These are phyloP conservation scores for Vitis riparia DNA, from an alignment of 164 flowering plant species.

Conservation along the genomic window DNA sequence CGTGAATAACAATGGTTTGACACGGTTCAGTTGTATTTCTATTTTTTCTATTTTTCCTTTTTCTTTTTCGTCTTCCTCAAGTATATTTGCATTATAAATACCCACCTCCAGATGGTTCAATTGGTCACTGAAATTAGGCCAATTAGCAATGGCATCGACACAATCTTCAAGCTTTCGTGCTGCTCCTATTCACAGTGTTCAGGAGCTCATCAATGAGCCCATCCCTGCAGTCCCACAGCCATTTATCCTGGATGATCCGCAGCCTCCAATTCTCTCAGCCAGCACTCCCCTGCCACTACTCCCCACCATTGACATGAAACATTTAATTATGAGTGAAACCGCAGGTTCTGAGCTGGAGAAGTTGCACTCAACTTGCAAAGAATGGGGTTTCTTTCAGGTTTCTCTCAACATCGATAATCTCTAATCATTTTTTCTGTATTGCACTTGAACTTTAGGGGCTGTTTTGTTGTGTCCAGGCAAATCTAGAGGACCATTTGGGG, in stretches of 20 bases:
- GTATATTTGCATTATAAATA: too few relatives aligned
- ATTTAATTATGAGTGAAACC: conserved; percentile 7
- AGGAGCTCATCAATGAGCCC: conserved; percentile 24
- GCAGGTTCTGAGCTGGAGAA: conserved; percentile 25
- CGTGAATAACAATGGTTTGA: too few relatives aligned
- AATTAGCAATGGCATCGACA: conserved; percentile 2
- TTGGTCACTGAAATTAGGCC: too few relatives aligned
- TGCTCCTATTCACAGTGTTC: conserved; percentile 10
- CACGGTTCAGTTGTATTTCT: too few relatives aligned
- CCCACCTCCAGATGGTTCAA: too few relatives aligned
- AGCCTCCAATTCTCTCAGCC: background rate
- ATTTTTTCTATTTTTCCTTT: too few relatives aligned
- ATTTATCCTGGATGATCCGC: background rate
- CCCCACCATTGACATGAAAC: conserved; percentile 24
- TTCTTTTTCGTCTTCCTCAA: too few relatives aligned
- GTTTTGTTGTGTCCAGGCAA: too few relatives aligned
- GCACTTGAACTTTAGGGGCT: too few relatives aligned
- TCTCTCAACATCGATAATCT: background rate
- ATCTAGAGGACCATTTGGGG: too few relatives aligned
- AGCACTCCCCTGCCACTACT: background rate
- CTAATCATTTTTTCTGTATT: too few relatives aligned
- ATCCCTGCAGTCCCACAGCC: conserved; percentile 8
- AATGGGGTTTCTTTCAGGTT: conserved; percentile 58
- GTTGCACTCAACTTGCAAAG: conserved; percentile 39
- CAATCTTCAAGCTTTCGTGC: background rate